Percentiles rank a stretch among this genome's conserved stretches.
Evolutionary conservation across 2,329 filamentous ascomycete genomes (phyloP).

Genomic region (Coniosporium tulheliwenetii): DNA sequence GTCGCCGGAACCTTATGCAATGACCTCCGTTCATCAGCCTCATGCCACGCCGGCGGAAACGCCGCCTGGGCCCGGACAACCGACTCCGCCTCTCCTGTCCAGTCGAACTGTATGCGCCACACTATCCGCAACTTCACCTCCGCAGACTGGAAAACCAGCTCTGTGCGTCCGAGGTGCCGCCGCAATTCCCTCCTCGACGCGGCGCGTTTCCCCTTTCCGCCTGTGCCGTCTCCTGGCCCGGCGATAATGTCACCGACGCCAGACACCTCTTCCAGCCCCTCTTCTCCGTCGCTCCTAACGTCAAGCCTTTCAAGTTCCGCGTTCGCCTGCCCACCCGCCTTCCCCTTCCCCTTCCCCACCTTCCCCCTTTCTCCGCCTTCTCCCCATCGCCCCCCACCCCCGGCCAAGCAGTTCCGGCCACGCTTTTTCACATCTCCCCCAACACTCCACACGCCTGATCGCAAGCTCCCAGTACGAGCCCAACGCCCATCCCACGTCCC

Average conservation of each 20-base stretch:
- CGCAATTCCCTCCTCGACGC: slow-evolving; percentile 32
- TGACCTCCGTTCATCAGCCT: slow-evolving; percentile 39
- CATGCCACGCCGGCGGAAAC: slow-evolving; percentile 47
- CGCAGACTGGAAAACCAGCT: slow-evolving; percentile 15
- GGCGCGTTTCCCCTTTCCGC: slow-evolving; percentile 4
- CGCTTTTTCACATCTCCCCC: slow-evolving; percentile 37
- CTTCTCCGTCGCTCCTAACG: slow-evolving; percentile 12
- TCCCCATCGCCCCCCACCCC: slow-evolving; percentile 14
- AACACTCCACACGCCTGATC: slow-evolving; percentile 44
- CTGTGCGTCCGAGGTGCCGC: slow-evolving; percentile 21
- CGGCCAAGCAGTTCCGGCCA: slow-evolving; percentile 18
- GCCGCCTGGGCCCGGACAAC: slow-evolving; percentile 38
- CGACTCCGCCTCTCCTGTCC: slow-evolving; percentile 55
- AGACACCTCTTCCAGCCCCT: slow-evolving; percentile 6
- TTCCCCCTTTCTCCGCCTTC: slow-evolving; percentile 12
- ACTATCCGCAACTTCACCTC: slow-evolving; percentile 35
- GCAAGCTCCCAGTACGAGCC: slow-evolving; percentile 51
- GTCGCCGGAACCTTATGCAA: slow-evolving; percentile 42
- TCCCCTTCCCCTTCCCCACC: slow-evolving; percentile 11
- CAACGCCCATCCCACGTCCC: slow-evolving; percentile 50
- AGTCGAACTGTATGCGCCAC: slow-evolving; percentile 54
- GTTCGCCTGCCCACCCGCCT: slow-evolving; percentile 2
- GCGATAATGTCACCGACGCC: slow-evolving; percentile 3
- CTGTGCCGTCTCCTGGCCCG: slow-evolving; percentile 8
- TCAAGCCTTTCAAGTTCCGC: slow-evolving; percentile 6